phyloP scores from a whole-genome alignment of 2,329 filamentous ascomycete genomes.

The Mollisiaceae sp. region DNA sequence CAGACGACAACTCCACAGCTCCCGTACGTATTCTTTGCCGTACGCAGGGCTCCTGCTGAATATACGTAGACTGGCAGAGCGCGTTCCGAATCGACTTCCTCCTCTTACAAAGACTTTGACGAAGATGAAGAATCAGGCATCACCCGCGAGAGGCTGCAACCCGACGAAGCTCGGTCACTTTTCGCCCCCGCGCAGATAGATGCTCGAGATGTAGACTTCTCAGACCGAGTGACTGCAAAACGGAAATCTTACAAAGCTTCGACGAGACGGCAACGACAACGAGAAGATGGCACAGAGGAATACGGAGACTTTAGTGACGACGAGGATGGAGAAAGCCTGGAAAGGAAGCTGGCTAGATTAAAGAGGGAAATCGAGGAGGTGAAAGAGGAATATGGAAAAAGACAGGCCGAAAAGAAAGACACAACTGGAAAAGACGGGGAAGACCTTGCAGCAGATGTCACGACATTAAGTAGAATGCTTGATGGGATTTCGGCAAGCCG shows the following conservation, averaged over 20 bases:
- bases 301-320: slow-evolving; percentile 78
- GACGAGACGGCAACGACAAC: slow-evolving; percentile 66
- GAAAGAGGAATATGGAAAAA: slow-evolving; percentile 62
- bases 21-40: slow-evolving; percentile 60
- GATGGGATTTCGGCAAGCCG: slow-evolving; percentile 61
- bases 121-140: slow-evolving; percentile 69
- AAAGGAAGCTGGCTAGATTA: slow-evolving; percentile 80
- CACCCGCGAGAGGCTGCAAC: slow-evolving; percentile 75
- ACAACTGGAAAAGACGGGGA: slow-evolving; percentile 45
- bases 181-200: slow-evolving; percentile 81
- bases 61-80: slow-evolving; percentile 47
- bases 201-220: slow-evolving; percentile 82
- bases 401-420: slow-evolving; percentile 52
- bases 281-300: slow-evolving; percentile 68
- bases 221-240: slow-evolving; percentile 83
- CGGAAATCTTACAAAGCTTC: slow-evolving; percentile 83
- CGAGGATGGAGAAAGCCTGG: slow-evolving; percentile 76
- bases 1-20: slow-evolving; percentile 85
- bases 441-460: slow-evolving; percentile 60
- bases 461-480: slow-evolving; percentile 73
- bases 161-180: slow-evolving; percentile 77
- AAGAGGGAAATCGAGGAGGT: slow-evolving; percentile 82
- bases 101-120: slow-evolving; percentile 64
- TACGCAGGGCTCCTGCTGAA: slow-evolving; percentile 11
- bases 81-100: slow-evolving; percentile 58